phyloP scores from a whole-genome alignment of 768 basidiomycete species.

The Termitomyces sp. region DNA sequence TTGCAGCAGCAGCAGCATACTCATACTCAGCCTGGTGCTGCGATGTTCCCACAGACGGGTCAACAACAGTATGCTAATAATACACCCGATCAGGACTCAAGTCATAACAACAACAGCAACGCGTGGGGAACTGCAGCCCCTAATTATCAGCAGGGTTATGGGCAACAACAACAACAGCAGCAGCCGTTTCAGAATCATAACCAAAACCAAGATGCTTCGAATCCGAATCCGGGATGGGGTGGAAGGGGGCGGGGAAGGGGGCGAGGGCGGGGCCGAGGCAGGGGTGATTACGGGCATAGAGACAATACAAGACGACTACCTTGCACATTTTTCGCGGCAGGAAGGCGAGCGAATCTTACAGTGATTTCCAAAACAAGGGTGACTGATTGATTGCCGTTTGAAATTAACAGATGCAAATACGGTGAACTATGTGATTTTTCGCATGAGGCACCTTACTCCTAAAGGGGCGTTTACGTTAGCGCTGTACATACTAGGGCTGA shows the following conservation, averaged over 20 bases:
- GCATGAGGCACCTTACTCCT: constrained; percentile 45
- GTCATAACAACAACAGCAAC: constrained; percentile 24
- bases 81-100: constrained; percentile 12
- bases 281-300: constrained; percentile 53
- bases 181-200: constrained; percentile 43
- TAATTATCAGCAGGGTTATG: constrained; percentile 38
- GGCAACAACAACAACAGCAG: constrained; percentile 37
- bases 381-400: constrained; percentile 36
- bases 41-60: constrained; percentile 1
- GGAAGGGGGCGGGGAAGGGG: constrained; percentile 58
- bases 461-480: constrained; percentile 11
- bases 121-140: constrained; percentile 4
- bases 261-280: constrained; percentile 43
- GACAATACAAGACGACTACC: constrained; percentile 74
- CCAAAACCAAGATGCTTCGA: constrained; percentile 9
- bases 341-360: constrained; percentile 72
- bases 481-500: background rate
- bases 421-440: constrained; percentile 86
- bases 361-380: constrained; percentile 31
- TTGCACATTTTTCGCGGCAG: constrained; percentile 87
- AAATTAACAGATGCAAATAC: constrained; percentile 77
- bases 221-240: constrained; percentile 38
- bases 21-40: constrained; percentile 15
- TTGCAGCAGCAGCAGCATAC: constrained; percentile 12
- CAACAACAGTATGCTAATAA: constrained; percentile 9